Conservation (phyloP, 495 filamentous ascomycete genomes). For the Penicillium antarcticum region DNA sequence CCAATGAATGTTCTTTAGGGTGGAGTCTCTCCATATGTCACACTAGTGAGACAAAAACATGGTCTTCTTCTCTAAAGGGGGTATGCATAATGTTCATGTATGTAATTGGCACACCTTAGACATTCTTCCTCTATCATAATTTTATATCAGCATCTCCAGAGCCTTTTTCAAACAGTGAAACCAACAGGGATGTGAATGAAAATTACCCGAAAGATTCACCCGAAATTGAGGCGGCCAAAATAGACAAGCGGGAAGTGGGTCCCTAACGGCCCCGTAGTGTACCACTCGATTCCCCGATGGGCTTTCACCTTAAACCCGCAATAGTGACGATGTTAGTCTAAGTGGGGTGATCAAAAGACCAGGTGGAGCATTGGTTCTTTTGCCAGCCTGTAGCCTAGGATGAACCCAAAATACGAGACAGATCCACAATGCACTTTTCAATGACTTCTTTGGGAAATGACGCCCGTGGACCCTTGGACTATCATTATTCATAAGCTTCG, state of each 20-base stretch:
- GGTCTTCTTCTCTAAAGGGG: no score
- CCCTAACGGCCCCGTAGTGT: constrained; percentile 1
- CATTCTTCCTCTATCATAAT: no score
- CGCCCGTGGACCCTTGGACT: background rate
- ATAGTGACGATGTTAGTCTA: background rate
- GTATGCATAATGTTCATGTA: no score
- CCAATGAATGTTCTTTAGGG: no score
- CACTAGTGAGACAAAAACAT: no score
- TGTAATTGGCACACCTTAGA: no score
- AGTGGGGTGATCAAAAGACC: background rate
- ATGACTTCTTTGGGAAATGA: background rate
- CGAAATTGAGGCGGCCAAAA: background rate
- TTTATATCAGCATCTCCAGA: no score
- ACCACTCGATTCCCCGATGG: background rate
- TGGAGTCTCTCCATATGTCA: no score
- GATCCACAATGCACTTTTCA: background rate
- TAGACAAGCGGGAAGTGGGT: constrained; percentile 3
- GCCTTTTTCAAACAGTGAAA: no score
- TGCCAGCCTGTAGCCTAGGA: background rate
- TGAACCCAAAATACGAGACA: constrained; percentile 5
- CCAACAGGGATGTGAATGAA: no score
- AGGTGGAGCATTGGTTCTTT: background rate
- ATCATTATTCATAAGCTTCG: background rate
- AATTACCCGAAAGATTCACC: background rate
- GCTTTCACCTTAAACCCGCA: background rate